Conservation (phyloP, 108 stramenopile genomes). For the Cyclotella sp. region DNA sequence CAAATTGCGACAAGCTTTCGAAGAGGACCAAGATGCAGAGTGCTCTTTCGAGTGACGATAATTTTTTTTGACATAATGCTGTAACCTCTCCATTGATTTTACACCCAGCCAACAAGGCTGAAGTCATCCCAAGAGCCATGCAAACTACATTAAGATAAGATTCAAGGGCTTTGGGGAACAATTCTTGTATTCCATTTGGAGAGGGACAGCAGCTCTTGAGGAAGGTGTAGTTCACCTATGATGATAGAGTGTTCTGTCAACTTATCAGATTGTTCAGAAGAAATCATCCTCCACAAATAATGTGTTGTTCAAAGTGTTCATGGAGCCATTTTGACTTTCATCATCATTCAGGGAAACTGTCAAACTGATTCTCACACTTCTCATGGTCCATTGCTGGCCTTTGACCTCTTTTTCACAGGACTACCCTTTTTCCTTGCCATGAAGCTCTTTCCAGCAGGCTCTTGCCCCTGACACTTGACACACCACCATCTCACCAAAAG, state of each 20-base stretch:
- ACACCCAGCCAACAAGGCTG: too few relatives aligned
- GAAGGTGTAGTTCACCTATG: constrained; percentile 32
- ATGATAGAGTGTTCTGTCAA: constrained; percentile 37
- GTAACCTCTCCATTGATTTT: too few relatives aligned
- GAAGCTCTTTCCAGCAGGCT: too few relatives aligned
- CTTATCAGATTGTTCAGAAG: constrained; percentile 7
- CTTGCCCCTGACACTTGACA: too few relatives aligned
- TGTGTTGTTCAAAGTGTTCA: background rate
- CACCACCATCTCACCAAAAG: too few relatives aligned
- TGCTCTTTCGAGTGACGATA: too few relatives aligned
- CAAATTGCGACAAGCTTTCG: background rate
- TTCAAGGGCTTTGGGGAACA: too few relatives aligned
- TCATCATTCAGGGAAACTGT: constrained; percentile 13
- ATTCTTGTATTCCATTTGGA: too few relatives aligned
- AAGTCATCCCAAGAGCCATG: constrained; percentile 53
- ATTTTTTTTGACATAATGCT: constrained; percentile 31
- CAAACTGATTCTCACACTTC: constrained; percentile 27
- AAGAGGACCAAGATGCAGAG: constrained; percentile 19
- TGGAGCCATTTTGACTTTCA: constrained; percentile 9
- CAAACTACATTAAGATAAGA: constrained; percentile 59
- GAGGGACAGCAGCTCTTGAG: constrained; percentile 47
- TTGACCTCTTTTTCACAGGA: constrained; percentile 15
- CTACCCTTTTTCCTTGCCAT: constrained; percentile 14
- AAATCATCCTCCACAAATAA: constrained; percentile 23
- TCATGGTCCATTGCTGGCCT: background rate